Base-by-base conservation (phyloP, 306 rosid genomes). In the Acmispon strigosus region DNA sequence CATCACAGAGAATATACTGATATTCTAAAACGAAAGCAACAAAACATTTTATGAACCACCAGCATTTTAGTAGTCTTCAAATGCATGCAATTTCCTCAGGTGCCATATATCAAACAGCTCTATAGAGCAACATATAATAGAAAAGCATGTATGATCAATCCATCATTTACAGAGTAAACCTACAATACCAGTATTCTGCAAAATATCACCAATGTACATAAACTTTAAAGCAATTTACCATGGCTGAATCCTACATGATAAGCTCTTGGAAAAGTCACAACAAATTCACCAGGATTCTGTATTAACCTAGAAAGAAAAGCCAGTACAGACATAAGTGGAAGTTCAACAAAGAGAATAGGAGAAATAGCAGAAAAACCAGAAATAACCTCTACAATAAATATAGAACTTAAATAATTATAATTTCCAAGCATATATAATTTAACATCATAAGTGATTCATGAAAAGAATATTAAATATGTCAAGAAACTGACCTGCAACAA, bases 161-260 rank as follows among this genome's bases (percentile, higher is more conserved):
- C 62, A 53, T 42, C 37, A 62, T 44, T 51, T 19, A 74, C 24
- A 41, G 17, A 65, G 32, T 37, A 57, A 55, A 48, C 59, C 65
- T 53, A 55, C 3, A 60, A 17, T 45, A 66, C 34, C 24, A 44
- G 70, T 53, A 48, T 68, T 34, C 45, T 36, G 73, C 34, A 66
- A 60, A 48, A 76, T 43, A 51, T 64, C 12, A 42, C 14, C 36
- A 76, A 75, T 8, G 41, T 60, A 69, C 20, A 62, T 55, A 73
- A 73, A 67, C 68, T 41, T 62, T 66, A 79, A 79, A 87, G 76
- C 43, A 80, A 82, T 91, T 91, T 94, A 94, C 99, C 99, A 42
- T 94, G 99, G 87, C 99, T 91, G 92, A 94, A 94, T 88, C 99
- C 99, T 34, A 94, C 96, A 84, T 94, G 99, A 84, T 94, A 94